A percentile compares a stretch with the other conserved stretches of the same genome.
Evolutionary conservation across 2,329 filamentous ascomycete species (phyloP).

Genomic region (Talaromyces sp.): DNA sequence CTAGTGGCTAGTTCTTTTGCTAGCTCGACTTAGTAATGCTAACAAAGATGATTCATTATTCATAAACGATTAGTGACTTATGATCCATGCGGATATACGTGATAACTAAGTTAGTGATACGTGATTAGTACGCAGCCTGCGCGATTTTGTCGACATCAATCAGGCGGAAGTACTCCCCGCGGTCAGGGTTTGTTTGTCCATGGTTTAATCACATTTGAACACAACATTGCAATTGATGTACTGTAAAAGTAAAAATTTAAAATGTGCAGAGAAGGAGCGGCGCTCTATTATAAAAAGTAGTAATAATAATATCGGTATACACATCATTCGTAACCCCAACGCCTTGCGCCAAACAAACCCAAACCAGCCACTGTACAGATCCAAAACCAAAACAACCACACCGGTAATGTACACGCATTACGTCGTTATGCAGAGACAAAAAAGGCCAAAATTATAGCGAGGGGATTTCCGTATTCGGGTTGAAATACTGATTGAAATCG

Average conservation of each 20-base stretch:
- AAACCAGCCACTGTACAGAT: conserved; percentile 15
- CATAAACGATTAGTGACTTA: background rate
- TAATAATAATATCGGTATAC: conserved; percentile 16
- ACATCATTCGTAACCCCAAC: conserved; percentile 16
- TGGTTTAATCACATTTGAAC: background rate
- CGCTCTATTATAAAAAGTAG: background rate
- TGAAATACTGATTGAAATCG: conserved; percentile 36
- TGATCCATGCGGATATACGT: too few relatives aligned
- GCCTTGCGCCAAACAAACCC: conserved; percentile 6
- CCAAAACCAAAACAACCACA: background rate
- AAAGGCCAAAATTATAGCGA: conserved; percentile 22
- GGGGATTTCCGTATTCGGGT: conserved; percentile 35
- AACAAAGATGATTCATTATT: background rate
- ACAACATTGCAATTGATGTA: too few relatives aligned
- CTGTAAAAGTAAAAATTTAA: too few relatives aligned
- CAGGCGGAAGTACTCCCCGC: background rate
- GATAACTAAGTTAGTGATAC: too few relatives aligned
- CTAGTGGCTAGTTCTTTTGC: background rate
- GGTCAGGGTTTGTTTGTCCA: background rate
- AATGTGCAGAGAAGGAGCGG: background rate
- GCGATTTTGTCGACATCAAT: background rate
- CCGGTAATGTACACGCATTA: conserved; percentile 1
- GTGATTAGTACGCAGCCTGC: background rate
- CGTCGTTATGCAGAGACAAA: background rate
- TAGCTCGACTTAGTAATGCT: background rate